These are phyloP conservation scores for Laetiporus sulphureus DNA, from an alignment of 1,284 basidiomycete species.

Conservation along the genomic window DNA sequence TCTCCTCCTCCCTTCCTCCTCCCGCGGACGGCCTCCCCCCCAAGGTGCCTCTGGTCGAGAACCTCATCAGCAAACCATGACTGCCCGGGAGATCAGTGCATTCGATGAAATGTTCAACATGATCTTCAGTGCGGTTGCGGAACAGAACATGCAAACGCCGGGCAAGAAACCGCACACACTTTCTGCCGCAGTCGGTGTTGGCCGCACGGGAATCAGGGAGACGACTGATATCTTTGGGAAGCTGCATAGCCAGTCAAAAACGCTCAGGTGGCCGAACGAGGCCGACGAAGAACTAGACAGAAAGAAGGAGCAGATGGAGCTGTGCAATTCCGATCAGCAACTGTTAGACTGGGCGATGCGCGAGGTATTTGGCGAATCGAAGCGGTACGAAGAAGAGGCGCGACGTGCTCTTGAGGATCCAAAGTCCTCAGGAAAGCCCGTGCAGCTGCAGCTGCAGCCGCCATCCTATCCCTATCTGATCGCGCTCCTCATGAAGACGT, in stretches of 20 bases:
- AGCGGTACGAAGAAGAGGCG: conserved; percentile 41
- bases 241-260: conserved; percentile 43
- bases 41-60: conserved; percentile 2
- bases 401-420: conserved; percentile 29
- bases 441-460: conserved; percentile 42
- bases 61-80: conserved; percentile 51
- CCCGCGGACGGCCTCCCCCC: conserved; percentile 6
- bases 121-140: conserved; percentile 53
- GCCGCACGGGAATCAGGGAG: conserved; percentile 7
- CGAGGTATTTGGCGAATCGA: conserved; percentile 61
- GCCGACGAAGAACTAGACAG: conserved; percentile 60
- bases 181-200: conserved; percentile 11
- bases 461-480: conserved; percentile 71
- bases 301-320: conserved; percentile 70
- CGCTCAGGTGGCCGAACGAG: conserved; percentile 43
- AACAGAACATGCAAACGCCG: conserved; percentile 18
- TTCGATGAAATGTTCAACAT: conserved; percentile 70
- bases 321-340: conserved; percentile 63
- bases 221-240: conserved; percentile 30
- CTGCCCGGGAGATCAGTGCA: conserved; percentile 53
- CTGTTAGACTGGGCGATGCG: conserved; percentile 71
- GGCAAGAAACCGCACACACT: conserved; percentile 3
- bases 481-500: conserved; percentile 65
- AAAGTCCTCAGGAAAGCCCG: conserved; percentile 18
- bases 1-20: conserved; percentile 14